These are phyloP conservation scores for Yamadazyma diddensiae DNA, from an alignment of 1,139 yeast species.

Conservation along the genomic window DNA sequence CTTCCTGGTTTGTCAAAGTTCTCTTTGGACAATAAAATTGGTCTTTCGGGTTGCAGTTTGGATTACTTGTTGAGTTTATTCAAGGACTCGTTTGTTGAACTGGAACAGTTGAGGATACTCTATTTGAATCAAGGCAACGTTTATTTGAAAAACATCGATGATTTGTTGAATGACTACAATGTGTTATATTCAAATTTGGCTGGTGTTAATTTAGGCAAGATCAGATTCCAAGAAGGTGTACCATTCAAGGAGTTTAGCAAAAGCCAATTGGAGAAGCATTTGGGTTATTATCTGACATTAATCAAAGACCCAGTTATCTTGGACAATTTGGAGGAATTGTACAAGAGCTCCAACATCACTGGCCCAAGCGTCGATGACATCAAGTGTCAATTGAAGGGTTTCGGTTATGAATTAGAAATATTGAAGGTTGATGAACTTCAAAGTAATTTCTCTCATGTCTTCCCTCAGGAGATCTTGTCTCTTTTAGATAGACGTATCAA, in stretches of 20 bases:
- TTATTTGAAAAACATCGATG: constrained; percentile 11
- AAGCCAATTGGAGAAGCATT: constrained; percentile 9
- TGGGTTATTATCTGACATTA: constrained; percentile 13
- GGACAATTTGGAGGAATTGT: constrained; percentile 10
- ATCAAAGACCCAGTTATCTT: constrained; percentile 10
- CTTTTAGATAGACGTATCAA: constrained; percentile 21
- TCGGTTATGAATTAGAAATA: constrained; percentile 10
- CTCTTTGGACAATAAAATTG: constrained; percentile 9
- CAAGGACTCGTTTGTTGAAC: constrained; percentile 6
- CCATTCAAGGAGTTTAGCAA: constrained; percentile 9
- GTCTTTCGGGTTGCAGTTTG: constrained; percentile 12
- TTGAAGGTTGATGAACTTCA: constrained; percentile 15
- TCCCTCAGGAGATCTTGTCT: constrained; percentile 16
- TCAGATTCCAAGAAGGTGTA: constrained; percentile 9
- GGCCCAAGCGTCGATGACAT: constrained; percentile 1
- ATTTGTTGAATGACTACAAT: constrained; percentile 11
- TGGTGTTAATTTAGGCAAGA: constrained; percentile 8
- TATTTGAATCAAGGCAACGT: constrained; percentile 13
- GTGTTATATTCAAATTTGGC: constrained; percentile 8
- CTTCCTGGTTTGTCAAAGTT: constrained; percentile 12
- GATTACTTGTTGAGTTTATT: constrained; percentile 11
- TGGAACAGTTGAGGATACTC: constrained; percentile 8
- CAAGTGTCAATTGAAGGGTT: constrained; percentile 6
- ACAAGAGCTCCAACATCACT: neutral
- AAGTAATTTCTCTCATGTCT: constrained; percentile 14